These are phyloP conservation scores for Pestalotiopsis sp. DNA, from an alignment of 2,329 filamentous ascomycete species.

Conservation along the genomic window DNA sequence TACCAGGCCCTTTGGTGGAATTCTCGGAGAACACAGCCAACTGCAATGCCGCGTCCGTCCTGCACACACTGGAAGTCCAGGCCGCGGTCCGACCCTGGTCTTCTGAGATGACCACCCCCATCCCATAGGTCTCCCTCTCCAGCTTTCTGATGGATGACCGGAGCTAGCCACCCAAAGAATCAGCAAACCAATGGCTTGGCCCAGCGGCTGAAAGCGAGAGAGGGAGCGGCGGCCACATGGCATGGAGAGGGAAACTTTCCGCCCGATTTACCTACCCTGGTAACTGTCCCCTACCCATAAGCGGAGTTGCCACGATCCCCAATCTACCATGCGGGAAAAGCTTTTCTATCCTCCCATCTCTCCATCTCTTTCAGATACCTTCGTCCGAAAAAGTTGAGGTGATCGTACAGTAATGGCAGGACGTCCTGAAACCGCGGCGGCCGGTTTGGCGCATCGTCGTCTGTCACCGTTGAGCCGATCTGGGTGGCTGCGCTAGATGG, in stretches of 20 bases:
- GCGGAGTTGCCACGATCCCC: neutral
- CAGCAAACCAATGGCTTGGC: neutral
- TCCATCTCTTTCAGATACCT: neutral
- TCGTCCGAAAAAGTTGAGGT: neutral
- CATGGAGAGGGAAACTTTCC: neutral
- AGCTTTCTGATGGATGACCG: neutral
- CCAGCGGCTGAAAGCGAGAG: slow-evolving; percentile 4
- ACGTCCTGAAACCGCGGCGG: neutral
- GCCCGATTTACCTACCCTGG: neutral
- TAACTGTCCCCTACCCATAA: neutral
- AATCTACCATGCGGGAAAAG: neutral
- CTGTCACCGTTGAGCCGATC: neutral
- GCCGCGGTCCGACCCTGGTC: slow-evolving; percentile 4
- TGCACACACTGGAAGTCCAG: slow-evolving; percentile 1
- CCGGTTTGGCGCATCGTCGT: neutral
- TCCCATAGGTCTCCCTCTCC: neutral
- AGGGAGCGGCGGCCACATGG: neutral
- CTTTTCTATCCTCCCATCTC: neutral
- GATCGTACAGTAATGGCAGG: neutral
- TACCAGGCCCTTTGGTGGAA: neutral
- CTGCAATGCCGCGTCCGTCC: neutral
- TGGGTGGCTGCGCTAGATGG: neutral
- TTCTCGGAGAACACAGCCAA: slow-evolving; percentile 7
- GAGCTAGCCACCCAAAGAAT: neutral
- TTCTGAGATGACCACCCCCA: neutral